Conservation (phyloP, 306 rosid species). For the Quercus alba region DNA sequence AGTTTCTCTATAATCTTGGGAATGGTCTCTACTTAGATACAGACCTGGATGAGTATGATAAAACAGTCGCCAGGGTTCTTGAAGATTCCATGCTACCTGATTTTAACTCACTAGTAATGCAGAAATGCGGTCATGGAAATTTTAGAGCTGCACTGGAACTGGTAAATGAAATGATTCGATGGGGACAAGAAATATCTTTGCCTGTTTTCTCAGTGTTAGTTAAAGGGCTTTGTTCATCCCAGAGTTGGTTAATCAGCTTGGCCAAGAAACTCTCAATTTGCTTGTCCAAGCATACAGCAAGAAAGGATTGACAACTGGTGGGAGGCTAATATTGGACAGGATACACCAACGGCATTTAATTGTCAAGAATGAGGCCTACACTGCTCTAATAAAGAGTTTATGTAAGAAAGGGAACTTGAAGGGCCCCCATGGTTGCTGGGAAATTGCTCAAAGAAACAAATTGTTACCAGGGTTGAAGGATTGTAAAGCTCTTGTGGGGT, state of each 20-base stretch:
- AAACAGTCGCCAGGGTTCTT: constrained; percentile 44
- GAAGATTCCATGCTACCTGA: constrained; percentile 59
- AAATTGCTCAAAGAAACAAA: constrained; percentile 42
- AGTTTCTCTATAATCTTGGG: constrained; percentile 75
- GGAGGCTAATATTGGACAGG: constrained; percentile 42
- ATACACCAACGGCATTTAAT: constrained; percentile 48
- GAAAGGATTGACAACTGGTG: constrained; percentile 54
- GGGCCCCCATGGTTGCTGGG: constrained; percentile 56
- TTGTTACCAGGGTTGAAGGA: constrained; percentile 59
- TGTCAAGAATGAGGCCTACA: constrained; percentile 55
- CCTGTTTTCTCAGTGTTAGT: constrained; percentile 46
- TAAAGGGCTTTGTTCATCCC: constrained; percentile 49
- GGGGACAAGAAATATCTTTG: constrained; percentile 76
- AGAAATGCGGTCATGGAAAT: constrained; percentile 47
- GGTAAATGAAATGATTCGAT: constrained; percentile 56
- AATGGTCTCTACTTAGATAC: constrained; percentile 91
- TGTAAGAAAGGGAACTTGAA: constrained; percentile 58
- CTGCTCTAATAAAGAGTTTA: constrained; percentile 46
- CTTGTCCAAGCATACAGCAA: constrained; percentile 60
- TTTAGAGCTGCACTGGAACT: constrained; percentile 42
- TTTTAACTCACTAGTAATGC: constrained; percentile 39
- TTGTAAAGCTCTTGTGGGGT: constrained; percentile 44
- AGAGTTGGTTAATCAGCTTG: constrained; percentile 42
- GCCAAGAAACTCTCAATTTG: constrained; percentile 53
- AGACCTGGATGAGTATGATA: constrained; percentile 67